Percentiles rank a stretch among this genome's conserved stretches.
Conservation (phyloP, 2,329 filamentous ascomycete genomes). For the Madurella fahalii region DNA sequence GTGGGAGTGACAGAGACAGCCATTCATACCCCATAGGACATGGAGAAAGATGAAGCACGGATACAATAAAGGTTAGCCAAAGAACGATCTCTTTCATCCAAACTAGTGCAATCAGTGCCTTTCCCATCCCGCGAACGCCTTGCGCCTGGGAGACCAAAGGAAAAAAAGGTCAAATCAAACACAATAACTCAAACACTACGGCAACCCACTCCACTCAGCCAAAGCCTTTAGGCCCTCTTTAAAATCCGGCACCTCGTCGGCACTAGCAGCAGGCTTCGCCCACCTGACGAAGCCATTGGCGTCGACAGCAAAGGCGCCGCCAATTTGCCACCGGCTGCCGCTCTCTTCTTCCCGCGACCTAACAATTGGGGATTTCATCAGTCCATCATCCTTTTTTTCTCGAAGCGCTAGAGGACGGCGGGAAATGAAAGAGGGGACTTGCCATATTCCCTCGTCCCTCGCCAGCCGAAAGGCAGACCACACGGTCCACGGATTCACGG, state of each 20-base stretch:
- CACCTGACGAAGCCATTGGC: slow-evolving; percentile 49
- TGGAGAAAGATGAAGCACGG: too few species aligned
- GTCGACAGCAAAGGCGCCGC: slow-evolving; percentile 61
- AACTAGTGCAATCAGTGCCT: too few species aligned
- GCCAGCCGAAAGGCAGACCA: slow-evolving; percentile 55
- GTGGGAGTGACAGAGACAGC: too few species aligned
- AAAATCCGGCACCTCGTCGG: slow-evolving; percentile 28
- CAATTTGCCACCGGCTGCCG: slow-evolving; percentile 65
- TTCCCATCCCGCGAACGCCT: not conserved
- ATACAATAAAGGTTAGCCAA: too few species aligned
- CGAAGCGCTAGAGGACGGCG: not conserved
- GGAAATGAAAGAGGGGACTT: not conserved
- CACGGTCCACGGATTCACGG: slow-evolving; percentile 55
- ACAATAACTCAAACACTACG: not conserved
- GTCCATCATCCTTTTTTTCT: too few species aligned
- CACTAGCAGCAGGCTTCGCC: slow-evolving; percentile 43
- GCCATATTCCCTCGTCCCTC: slow-evolving; percentile 60
- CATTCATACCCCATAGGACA: too few species aligned
- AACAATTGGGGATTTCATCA: not conserved
- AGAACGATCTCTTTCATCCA: too few species aligned
- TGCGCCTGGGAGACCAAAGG: not conserved
- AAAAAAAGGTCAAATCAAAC: not conserved
- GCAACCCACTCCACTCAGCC: not conserved
- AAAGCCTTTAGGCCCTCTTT: slow-evolving; percentile 8
- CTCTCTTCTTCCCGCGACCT: slow-evolving; percentile 42